Conservation (phyloP, 2,329 filamentous ascomycete genomes). For the Pseudocercospora crystallina region DNA sequence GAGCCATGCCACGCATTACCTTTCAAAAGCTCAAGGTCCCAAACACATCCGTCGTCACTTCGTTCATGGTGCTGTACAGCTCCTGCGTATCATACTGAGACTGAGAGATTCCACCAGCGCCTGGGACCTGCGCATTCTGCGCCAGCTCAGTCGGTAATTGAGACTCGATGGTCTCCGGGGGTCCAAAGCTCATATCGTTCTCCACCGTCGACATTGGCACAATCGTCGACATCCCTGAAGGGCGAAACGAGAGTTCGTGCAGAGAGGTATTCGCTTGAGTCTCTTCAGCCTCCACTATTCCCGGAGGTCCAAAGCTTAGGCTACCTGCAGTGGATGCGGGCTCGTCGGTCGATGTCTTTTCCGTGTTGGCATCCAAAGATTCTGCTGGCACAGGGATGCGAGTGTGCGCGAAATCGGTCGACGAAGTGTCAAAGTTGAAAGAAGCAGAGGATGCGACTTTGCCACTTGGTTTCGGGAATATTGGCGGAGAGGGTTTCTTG, state of each 20-base stretch:
- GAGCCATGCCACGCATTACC: background rate
- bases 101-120: background rate
- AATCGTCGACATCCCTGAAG: no score
- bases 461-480: conserved; percentile 9
- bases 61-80: conserved; percentile 7
- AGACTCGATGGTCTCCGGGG: conserved; percentile 2
- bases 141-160: conserved; percentile 6
- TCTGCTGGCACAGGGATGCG: background rate
- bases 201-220: no score
- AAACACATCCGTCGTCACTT: conserved; percentile 9
- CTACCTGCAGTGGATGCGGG: no score
- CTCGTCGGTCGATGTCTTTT: background rate
- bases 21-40: conserved; percentile 11
- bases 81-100: conserved; percentile 13
- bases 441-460: conserved; percentile 14
- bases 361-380: background rate
- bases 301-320: background rate
- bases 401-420: background rate
- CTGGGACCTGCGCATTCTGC: background rate
- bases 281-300: no score
- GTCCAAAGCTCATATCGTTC: conserved; percentile 7
- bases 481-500: background rate
- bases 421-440: conserved; percentile 2
- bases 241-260: no score
- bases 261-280: no score